Evolutionary conservation across 495 filamentous ascomycete species (phyloP).

Genomic region (Aspergillus funiculosus): DNA sequence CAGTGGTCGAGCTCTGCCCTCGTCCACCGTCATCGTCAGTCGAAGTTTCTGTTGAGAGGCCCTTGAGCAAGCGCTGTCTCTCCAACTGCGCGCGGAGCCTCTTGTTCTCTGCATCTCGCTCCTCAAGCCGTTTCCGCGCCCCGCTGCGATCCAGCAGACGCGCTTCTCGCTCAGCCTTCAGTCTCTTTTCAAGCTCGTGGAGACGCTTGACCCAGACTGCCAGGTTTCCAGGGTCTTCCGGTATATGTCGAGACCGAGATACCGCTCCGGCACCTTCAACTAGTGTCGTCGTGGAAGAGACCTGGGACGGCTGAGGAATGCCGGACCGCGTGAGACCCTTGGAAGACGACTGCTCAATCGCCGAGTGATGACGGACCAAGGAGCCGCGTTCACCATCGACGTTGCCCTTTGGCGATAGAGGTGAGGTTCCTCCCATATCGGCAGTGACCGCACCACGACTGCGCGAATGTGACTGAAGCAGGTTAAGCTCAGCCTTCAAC

Average conservation of each 20-base stretch:
- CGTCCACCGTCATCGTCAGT: constrained; percentile 14
- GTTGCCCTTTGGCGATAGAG: constrained; percentile 18
- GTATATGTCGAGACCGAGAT: constrained; percentile 25
- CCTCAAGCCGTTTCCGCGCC: constrained; percentile 77
- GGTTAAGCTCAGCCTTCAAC: constrained; percentile 76
- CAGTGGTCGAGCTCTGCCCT: constrained; percentile 8
- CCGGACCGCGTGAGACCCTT: constrained; percentile 28
- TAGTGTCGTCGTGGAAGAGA: constrained; percentile 31
- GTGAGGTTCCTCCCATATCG: constrained; percentile 26
- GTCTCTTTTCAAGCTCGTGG: constrained; percentile 76
- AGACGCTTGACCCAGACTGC: constrained; percentile 82
- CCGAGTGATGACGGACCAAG: constrained; percentile 47
- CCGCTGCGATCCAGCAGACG: constrained; percentile 74
- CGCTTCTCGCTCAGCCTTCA: constrained; percentile 89
- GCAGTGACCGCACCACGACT: constrained; percentile 29
- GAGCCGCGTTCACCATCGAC: constrained; percentile 32
- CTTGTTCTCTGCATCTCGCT: constrained; percentile 72
- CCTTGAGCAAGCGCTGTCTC: constrained; percentile 51
- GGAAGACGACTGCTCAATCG: constrained; percentile 21
- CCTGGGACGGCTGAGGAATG: constrained; percentile 34
- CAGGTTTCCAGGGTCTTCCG: constrained; percentile 39
- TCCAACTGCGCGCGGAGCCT: constrained; percentile 65
- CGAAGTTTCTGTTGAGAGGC: constrained; percentile 24
- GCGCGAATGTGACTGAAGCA: constrained; percentile 52
- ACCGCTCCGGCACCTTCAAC: constrained; percentile 30